These are phyloP conservation scores for Quercus bicolor DNA, from an alignment of 306 rosid genomes.

Conservation along the genomic window DNA sequence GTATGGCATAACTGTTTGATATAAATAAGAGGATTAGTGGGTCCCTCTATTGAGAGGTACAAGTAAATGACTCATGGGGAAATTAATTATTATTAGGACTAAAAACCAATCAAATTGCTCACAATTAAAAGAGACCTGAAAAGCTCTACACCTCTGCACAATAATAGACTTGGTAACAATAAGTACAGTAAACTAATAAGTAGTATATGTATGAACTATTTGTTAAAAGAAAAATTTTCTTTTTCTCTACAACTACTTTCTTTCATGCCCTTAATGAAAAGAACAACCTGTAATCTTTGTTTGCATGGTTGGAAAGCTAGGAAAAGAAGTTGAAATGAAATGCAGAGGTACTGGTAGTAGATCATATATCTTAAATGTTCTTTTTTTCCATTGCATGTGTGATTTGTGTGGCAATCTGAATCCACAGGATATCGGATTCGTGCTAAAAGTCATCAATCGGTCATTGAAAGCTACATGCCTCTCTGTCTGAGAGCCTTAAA, in stretches of 20 bases:
- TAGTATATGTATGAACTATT: neutral
- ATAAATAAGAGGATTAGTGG: constrained; percentile 48
- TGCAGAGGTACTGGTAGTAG: constrained; percentile 39
- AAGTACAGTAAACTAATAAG: no score
- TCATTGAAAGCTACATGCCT: constrained; percentile 46
- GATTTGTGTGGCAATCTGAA: neutral
- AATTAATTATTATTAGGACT: constrained; percentile 8
- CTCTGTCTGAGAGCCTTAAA: constrained; percentile 33
- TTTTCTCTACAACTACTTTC: constrained; percentile 24
- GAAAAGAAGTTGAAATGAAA: constrained; percentile 15
- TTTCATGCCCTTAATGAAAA: constrained; percentile 37
- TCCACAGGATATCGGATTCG: neutral
- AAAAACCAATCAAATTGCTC: neutral
- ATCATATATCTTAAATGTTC: constrained; percentile 40
- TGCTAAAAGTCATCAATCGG: neutral
- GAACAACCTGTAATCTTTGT: constrained; percentile 24
- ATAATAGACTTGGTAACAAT: neutral
- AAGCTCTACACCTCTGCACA: neutral
- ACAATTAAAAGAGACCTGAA: neutral
- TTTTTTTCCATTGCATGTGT: neutral
- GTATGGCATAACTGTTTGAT: constrained; percentile 39
- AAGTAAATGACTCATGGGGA: neutral
- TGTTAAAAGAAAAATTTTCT: constrained; percentile 1
- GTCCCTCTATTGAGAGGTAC: constrained; percentile 16
- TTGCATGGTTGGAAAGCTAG: constrained; percentile 36